Percentiles rank a stretch among this genome's conserved stretches.
Evolutionary conservation across 306 rosid species (phyloP).

Genomic region (Fragaria nilgerrensis): DNA sequence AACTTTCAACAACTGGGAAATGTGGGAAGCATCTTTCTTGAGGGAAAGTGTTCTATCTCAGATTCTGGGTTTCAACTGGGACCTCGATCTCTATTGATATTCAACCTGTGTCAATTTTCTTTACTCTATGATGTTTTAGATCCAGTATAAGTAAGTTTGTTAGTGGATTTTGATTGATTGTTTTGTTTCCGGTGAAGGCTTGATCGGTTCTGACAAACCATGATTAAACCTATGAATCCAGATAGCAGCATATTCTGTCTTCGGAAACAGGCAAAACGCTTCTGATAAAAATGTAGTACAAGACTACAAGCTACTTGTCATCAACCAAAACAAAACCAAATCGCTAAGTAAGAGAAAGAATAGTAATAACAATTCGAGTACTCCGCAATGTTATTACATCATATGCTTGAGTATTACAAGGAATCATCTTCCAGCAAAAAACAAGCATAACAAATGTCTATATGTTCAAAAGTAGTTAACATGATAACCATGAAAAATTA

Average conservation of each 20-base stretch:
- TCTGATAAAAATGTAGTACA: background rate
- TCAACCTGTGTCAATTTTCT: background rate
- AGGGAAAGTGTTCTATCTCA: background rate
- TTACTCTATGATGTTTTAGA: background rate
- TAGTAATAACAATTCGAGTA: background rate
- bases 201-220: background rate
- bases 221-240: background rate
- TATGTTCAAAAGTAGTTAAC: slow-evolving; percentile 8
- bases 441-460: slow-evolving; percentile 19
- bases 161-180: background rate
- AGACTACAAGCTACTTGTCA: background rate
- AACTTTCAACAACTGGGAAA: background rate
- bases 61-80: background rate
- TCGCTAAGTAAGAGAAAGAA: background rate
- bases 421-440: slow-evolving; percentile 13
- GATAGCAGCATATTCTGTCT: background rate
- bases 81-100: background rate
- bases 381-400: slow-evolving; percentile 1
- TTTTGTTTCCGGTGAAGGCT: slow-evolving; percentile 1
- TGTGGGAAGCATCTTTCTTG: background rate
- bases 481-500: slow-evolving; percentile 17
- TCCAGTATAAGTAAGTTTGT: background rate
- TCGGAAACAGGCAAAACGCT: background rate
- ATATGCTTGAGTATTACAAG: background rate
- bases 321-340: background rate